phyloP scores from a whole-genome alignment of 2,329 filamentous ascomycete genomes.

The Colletotrichum lentis region DNA sequence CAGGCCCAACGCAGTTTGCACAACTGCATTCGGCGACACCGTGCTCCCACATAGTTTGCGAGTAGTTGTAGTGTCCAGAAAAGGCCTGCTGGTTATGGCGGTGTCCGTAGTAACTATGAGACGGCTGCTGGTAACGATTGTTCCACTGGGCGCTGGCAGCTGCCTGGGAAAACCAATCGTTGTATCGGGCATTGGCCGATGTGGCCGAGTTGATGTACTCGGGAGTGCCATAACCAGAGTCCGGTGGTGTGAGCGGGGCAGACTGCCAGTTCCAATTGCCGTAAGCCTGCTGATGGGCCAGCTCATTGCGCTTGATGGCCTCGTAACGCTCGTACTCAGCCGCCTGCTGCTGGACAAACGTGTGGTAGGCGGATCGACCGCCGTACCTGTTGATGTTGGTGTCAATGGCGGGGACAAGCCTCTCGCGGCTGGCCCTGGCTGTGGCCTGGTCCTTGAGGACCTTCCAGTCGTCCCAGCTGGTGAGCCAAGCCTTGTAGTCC shows the following conservation, averaged over 20 bases:
- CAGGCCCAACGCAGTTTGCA: constrained; percentile 53
- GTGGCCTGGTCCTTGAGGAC: constrained; percentile 61
- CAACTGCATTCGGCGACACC: constrained; percentile 61
- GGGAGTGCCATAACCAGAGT: constrained; percentile 69
- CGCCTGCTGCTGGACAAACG: constrained; percentile 64
- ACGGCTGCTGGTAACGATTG: constrained; percentile 55
- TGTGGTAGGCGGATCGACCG: constrained; percentile 50
- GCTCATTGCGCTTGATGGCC: constrained; percentile 52
- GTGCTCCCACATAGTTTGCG: constrained; percentile 59
- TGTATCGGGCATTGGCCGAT: constrained; percentile 63
- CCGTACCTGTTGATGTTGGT: constrained; percentile 45
- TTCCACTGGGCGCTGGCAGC: constrained; percentile 55
- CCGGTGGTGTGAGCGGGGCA: constrained; percentile 65
- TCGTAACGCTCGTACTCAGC: constrained; percentile 62
- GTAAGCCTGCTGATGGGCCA: constrained; percentile 50
- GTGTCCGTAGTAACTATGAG: constrained; percentile 49
- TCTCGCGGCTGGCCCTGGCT: constrained; percentile 52
- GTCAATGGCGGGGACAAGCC: constrained; percentile 53
- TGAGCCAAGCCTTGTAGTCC: constrained; percentile 71
- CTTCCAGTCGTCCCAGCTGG: constrained; percentile 67
- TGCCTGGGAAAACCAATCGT: constrained; percentile 62
- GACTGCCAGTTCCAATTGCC: constrained; percentile 44
- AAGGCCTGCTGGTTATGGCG: constrained; percentile 51
- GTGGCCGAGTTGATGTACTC: constrained; percentile 66
- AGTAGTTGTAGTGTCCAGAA: constrained; percentile 56